Base-by-base conservation (phyloP, 257 asterid species). In the Gynochthodes officinalis region DNA sequence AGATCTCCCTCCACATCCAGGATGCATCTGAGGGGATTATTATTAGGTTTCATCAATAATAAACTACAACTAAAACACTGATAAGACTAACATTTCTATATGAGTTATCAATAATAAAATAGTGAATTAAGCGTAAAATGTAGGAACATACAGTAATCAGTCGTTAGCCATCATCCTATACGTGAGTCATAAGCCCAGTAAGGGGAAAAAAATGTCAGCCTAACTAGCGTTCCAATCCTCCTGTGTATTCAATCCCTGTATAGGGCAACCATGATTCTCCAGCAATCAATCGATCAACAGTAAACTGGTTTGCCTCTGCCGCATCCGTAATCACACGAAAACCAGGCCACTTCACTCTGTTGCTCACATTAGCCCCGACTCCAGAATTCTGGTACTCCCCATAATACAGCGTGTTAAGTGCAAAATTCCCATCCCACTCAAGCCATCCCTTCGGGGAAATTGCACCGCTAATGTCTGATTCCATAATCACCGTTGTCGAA, bases 281-380 rank as follows among this genome's bases (percentile, higher is more conserved):
- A 6, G 62, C 32, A 43, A 78, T 53, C 54, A 78, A 69, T 9
- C 79, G 81, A 0, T 86, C 80, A 58, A 83, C 93, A 1, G 90
- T 89, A 48, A 80, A 89, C 21, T 67, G 55, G 32, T 37, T 58
- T 0, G 89, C 96, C 35, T 84, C 71, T 7, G 72, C 80, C 19
- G 86, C 65, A 13, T 73, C 80, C 14, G 79, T 87, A 43, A 86
- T 65, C 0, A 65, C 78, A 9, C 69, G 88, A 64, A 67, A 83
- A 2, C 96, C 96, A 1, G 94, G 82, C 96, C 96, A 89, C 6
- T 79, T 86, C 8, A 89, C 94, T 42, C 96, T 82, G 49, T 63
- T 63, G 19, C 80, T 78, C 78, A 82, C 50, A 2, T 81, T 82
- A 4, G 90, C 82, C 0, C 94, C 91, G 4, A 90, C 83, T 39